Conservation (phyloP, 208 protist genomes). For the Naegleria gruberi region DNA sequence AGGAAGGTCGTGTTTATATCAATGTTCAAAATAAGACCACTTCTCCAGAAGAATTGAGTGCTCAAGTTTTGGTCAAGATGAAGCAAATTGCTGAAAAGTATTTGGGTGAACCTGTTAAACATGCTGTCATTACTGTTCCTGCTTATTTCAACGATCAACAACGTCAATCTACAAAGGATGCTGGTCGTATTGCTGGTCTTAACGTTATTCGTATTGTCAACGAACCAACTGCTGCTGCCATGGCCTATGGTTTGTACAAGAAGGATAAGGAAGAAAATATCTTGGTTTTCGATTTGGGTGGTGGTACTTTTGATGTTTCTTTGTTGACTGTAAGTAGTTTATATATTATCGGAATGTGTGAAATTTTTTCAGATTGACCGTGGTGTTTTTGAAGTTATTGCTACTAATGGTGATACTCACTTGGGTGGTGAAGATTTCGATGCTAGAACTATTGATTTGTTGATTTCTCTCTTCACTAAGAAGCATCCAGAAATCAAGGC, state of each 20-base stretch:
- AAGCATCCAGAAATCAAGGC: conserved; percentile 71
- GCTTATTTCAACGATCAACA: conserved; percentile 99
- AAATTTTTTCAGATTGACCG: conserved; percentile 84
- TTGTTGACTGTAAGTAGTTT: conserved; percentile 76
- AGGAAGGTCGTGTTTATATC: conserved; percentile 42
- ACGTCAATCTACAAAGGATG: conserved; percentile 92
- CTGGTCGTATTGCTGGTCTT: conserved; percentile 90
- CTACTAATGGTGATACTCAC: conserved; percentile 89
- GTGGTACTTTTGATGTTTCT: conserved; percentile 98
- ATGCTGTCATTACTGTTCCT: conserved; percentile 96
- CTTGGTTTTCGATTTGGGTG: conserved; percentile 96
- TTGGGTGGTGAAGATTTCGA: conserved; percentile 96
- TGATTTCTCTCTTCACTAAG: conserved; percentile 30
- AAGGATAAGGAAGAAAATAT: conserved; percentile 77
- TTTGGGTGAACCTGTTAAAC: conserved; percentile 70
- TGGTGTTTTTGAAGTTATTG: conserved; percentile 87
- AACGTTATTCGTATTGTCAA: conserved; percentile 96
- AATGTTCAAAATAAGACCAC: conserved; percentile 66
- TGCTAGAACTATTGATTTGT: conserved; percentile 75
- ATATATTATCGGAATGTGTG: conserved; percentile 26
- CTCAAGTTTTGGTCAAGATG: conserved; percentile 91
- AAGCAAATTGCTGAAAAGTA: conserved; percentile 88
- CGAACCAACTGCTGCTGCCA: conserved; percentile 92
- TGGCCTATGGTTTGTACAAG: conserved; percentile 91
- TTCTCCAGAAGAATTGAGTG: conserved; percentile 90